Evolutionary conservation across 352 stramenopile species (phyloP), one percentile per base, ranked within the genome.

Genomic region (Blastocystis hominis): DNA sequence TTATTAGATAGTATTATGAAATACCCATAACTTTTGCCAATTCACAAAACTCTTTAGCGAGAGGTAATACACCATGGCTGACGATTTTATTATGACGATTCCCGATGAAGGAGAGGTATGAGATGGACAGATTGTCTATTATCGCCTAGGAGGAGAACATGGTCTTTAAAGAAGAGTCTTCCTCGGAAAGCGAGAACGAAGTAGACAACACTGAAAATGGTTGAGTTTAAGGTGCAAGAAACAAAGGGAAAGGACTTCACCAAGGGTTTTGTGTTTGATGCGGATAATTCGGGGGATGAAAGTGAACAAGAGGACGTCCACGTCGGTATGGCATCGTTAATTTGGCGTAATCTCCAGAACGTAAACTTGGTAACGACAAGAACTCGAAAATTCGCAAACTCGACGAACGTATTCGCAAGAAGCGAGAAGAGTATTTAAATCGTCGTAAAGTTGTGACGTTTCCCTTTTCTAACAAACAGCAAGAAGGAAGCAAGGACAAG

Each of bases 381-480:
- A 95, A 95, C 72, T 94, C 93, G 30, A 91, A 92, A 64, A 94
- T 95, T 66, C 92, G 94, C 80, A 90, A 91, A 56, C 92, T 94
- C 90, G 92, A 95, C 75, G 88, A 90, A 61, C 81, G 59, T 53
- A 86, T 75, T 88, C 90, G 78, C 17, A 54, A 64, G 89, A 93
- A 94, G 54, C 92, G 95, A 89, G 88, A 91, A 53, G 94, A 95
- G 89, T 95, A 95, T 63, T 92, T 94, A 44, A 93, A 94, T 86
- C 89, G 91, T 40, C 91, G 92, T 36, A 90, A 94, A 84, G 92
- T 95, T 86, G 42, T 56, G 47, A 44, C 63, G 62, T 54, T 42
- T 17, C 53, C 69, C 20, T 47, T 13, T 79, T 20, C 40, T 89
- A 46, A 88, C 86, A 75, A 46, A 64, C 20, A 89, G 54, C 47